Conservation (phyloP, 768 basidiomycete genomes). For the Leccinum variicolor region DNA sequence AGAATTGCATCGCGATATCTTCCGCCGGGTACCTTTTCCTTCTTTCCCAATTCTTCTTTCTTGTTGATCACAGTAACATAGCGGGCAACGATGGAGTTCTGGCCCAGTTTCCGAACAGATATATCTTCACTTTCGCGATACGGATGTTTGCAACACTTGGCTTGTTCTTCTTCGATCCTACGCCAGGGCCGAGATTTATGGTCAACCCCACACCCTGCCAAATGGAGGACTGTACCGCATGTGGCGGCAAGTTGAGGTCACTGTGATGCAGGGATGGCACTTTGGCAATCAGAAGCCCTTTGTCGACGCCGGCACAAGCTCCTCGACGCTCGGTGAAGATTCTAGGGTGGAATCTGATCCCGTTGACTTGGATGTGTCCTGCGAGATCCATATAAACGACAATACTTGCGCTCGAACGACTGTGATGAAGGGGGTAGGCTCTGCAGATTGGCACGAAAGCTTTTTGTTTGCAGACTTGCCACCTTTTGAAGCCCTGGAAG, state of each 20-base stretch:
- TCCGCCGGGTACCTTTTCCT: slow-evolving; percentile 47
- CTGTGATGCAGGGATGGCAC: slow-evolving; percentile 70
- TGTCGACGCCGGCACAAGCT: slow-evolving; percentile 22
- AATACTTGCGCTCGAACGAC: slow-evolving; percentile 71
- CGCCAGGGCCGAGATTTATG: slow-evolving; percentile 78
- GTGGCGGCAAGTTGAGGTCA: slow-evolving; percentile 80
- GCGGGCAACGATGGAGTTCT: slow-evolving; percentile 60
- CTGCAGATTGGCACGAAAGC: slow-evolving; percentile 79
- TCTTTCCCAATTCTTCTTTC: slow-evolving; percentile 1
- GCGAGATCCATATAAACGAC: slow-evolving; percentile 73
- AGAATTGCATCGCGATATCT: slow-evolving; percentile 72
- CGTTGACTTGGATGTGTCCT: slow-evolving; percentile 68
- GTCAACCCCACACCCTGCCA: slow-evolving; percentile 46
- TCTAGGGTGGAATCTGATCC: slow-evolving; percentile 43
- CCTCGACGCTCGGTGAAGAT: slow-evolving; percentile 31
- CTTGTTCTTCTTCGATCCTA: slow-evolving; percentile 77
- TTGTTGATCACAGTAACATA: slow-evolving; percentile 23
- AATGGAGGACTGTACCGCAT: slow-evolving; percentile 82
- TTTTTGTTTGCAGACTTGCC: slow-evolving; percentile 76
- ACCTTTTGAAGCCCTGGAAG: slow-evolving; percentile 69
- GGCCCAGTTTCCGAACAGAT: slow-evolving; percentile 55
- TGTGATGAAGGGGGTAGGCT: slow-evolving; percentile 60
- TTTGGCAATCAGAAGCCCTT: slow-evolving; percentile 51
- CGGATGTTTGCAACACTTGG: slow-evolving; percentile 71
- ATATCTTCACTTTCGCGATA: slow-evolving; percentile 67